Conservation (phyloP, 1,284 basidiomycete genomes). For the Ganoderma multipileum region DNA sequence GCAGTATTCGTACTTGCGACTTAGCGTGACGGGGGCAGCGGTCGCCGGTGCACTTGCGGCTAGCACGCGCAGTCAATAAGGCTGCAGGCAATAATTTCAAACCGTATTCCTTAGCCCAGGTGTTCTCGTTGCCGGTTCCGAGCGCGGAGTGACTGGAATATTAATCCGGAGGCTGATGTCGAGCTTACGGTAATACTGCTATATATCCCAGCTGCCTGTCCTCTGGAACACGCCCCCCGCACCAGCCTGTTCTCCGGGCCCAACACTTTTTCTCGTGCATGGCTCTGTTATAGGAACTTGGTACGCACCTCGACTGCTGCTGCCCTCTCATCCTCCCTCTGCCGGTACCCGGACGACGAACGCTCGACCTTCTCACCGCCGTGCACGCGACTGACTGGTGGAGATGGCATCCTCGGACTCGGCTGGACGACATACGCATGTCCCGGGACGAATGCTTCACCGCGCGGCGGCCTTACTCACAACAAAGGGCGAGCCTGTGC, state of each 20-base stretch:
- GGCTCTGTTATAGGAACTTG: slow-evolving; percentile 6
- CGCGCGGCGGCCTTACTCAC: slow-evolving; percentile 37
- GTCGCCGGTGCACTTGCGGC: neutral
- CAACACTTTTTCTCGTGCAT: slow-evolving; percentile 1
- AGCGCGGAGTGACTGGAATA: slow-evolving; percentile 3
- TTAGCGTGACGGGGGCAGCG: neutral
- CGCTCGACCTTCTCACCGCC: slow-evolving; percentile 16
- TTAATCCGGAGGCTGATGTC: neutral
- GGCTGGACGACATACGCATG: neutral
- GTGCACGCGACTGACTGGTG: neutral
- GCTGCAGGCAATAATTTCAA: neutral
- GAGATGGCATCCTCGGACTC: neutral
- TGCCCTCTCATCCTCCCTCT: neutral
- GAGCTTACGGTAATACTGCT: neutral
- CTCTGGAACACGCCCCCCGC: neutral
- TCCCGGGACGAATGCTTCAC: slow-evolving; percentile 16
- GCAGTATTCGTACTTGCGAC: neutral
- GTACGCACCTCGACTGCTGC: neutral
- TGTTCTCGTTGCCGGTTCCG: neutral
- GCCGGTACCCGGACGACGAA: neutral
- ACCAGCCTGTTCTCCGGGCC: neutral
- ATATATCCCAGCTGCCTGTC: neutral
- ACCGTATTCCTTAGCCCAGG: neutral
- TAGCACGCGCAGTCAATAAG: neutral
- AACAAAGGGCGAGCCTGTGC: slow-evolving; percentile 36